Base-by-base conservation (phyloP, 2,329 filamentous ascomycete genomes). In the Talaromyces amestolkiae region DNA sequence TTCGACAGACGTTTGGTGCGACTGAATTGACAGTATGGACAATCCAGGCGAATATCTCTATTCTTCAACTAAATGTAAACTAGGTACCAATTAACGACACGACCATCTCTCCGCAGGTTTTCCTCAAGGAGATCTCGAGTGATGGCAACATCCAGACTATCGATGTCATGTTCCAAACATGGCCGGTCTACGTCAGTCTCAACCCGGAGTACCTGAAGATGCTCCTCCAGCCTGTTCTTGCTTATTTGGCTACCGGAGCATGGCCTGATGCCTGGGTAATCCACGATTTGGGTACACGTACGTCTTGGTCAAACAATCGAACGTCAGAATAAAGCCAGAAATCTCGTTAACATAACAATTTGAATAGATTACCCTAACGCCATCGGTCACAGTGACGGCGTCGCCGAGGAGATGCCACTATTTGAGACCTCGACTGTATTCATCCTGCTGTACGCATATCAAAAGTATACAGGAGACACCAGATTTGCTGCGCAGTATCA, bases 391-490 rank as follows among this genome's bases (percentile, higher is more conserved):
- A 74, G 77, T 62, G 69, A 78, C 51, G 71, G 77, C 56, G 64
- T 71, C 22, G 78, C 77, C 15, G 80, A 81, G 60, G 71, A 74
- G 1, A 80, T 80, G 77, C 79, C 78, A 0, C 72, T 81, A 19
- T 79, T 81, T 64, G 77, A 80, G 68, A 77, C 72, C 47, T 76
- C 77, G 1, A 79, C 80, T 56, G 66, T 81, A 37, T 72, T 80
- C 61, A 71, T 80, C 22, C 70, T 81, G 19, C 72, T 75, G 2
- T 70, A 77, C 7, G 77, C 76, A 15, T 80, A 81, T 66, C 70
- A 75, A 47, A 71, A 71, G 10, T 78, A 76, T 7, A 78, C 78
- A 0, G 77, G 78, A 2, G 76, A 82, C 61, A 73, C 68, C 43
- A 45, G 43, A 3, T 45, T 22, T 22, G n/a, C 43, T 22, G 43